Evolutionary conservation across 441 rosid species (phyloP).

Genomic region (Syzygium syzygioides): DNA sequence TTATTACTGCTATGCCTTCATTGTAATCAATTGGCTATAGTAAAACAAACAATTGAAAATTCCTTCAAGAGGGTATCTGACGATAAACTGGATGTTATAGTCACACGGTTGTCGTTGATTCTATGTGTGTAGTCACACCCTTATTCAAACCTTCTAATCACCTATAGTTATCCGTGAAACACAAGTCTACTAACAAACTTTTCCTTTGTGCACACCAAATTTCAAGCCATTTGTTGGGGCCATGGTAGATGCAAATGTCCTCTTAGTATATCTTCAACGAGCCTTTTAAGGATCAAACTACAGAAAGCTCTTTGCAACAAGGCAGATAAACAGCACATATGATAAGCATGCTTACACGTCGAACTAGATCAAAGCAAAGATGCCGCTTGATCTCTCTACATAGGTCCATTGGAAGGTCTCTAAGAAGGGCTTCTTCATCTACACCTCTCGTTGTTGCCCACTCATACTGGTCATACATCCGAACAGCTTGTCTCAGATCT

Average conservation of each 20-base stretch:
- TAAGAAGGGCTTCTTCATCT: slow-evolving; percentile 67
- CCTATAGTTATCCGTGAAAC: not conserved
- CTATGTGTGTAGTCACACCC: not conserved
- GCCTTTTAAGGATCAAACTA: not conserved
- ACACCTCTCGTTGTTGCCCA: slow-evolving; percentile 89
- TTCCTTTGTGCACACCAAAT: not conserved
- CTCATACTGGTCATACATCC: slow-evolving; percentile 73
- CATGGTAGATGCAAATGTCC: not conserved
- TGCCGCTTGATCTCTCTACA: slow-evolving; percentile 84
- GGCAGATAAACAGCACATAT: not conserved
- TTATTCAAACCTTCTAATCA: not conserved
- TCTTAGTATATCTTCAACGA: not conserved
- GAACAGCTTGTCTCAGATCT: slow-evolving; percentile 51
- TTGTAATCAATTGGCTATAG: not conserved
- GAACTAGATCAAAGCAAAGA: slow-evolving; percentile 80
- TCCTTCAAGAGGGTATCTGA: not conserved
- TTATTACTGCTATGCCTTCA: not conserved
- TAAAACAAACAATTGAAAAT: not conserved
- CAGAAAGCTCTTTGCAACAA: not conserved
- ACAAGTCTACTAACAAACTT: not conserved
- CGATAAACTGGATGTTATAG: not conserved
- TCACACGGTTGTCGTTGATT: not conserved
- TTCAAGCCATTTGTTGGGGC: not conserved
- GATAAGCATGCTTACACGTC: slow-evolving; percentile 44
- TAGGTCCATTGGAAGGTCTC: slow-evolving; percentile 77